phyloP scores from a whole-genome alignment of 2,329 filamentous ascomycete genomes.

The Monascus ruber region DNA sequence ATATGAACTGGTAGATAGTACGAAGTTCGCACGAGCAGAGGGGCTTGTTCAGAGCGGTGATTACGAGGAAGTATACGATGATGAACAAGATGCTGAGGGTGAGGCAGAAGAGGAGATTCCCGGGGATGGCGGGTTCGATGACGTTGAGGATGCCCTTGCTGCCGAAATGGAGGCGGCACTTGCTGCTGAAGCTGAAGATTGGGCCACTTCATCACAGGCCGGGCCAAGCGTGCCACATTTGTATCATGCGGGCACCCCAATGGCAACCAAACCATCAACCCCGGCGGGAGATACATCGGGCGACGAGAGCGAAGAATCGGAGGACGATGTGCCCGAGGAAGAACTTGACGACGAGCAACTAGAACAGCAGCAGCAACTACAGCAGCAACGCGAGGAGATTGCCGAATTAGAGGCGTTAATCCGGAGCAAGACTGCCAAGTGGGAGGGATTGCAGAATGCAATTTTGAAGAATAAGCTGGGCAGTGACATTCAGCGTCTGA shows the following conservation, averaged over 20 bases:
- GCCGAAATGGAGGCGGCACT: slow-evolving; percentile 34
- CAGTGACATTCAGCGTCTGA: slow-evolving; percentile 32
- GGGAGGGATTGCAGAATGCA: slow-evolving; percentile 28
- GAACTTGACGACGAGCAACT: slow-evolving; percentile 34
- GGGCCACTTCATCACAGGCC: slow-evolving; percentile 13
- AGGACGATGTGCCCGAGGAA: slow-evolving; percentile 22
- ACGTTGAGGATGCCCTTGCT: slow-evolving; percentile 30
- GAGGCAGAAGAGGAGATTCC: slow-evolving; percentile 36
- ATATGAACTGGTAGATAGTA: slow-evolving; percentile 52
- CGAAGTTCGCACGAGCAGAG: slow-evolving; percentile 35
- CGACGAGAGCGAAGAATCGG: slow-evolving; percentile 30
- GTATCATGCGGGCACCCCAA: slow-evolving; percentile 22
- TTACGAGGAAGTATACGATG: slow-evolving; percentile 37
- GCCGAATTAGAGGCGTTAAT: slow-evolving; percentile 31
- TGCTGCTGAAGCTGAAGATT: slow-evolving; percentile 26
- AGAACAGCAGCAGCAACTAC: slow-evolving; percentile 29
- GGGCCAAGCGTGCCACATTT: slow-evolving; percentile 7
- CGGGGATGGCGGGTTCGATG: slow-evolving; percentile 19
- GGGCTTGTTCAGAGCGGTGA: slow-evolving; percentile 34
- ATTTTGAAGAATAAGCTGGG: slow-evolving; percentile 34
- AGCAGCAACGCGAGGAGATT: slow-evolving; percentile 35
- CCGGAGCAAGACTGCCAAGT: slow-evolving; percentile 26
- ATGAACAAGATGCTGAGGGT: slow-evolving; percentile 39
- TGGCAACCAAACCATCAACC: slow-evolving; percentile 19
- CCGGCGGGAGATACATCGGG: slow-evolving; percentile 28